These are phyloP conservation scores for Hemileccinum impolitum DNA, from an alignment of 768 basidiomycete genomes.

Conservation along the genomic window DNA sequence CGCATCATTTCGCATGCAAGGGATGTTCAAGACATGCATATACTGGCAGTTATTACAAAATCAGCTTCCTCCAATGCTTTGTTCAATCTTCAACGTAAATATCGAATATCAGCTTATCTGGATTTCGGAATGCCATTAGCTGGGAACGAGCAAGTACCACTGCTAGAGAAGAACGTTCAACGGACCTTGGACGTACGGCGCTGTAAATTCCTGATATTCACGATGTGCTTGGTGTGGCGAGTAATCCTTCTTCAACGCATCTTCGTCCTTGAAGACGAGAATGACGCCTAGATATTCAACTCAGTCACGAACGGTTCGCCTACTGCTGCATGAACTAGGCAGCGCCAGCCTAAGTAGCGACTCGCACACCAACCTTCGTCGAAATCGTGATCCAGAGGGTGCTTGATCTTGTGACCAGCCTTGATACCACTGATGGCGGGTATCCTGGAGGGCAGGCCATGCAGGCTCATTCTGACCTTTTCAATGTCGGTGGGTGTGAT, in stretches of 20 bases:
- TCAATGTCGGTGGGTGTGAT: constrained; percentile 2
- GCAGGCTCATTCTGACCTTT: constrained; percentile 2
- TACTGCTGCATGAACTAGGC: no score
- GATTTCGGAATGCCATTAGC: background rate
- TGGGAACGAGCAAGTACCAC: background rate
- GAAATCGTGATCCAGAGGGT: constrained; percentile 20
- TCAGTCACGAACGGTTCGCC: no score
- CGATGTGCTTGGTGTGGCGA: constrained; percentile 13
- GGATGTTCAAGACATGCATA: constrained; percentile 3
- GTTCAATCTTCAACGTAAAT: constrained; percentile 14
- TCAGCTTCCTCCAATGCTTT: background rate
- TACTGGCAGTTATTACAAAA: no score
- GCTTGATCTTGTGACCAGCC: constrained; percentile 13
- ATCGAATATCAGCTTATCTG: constrained; percentile 24
- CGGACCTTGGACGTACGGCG: constrained; percentile 20
- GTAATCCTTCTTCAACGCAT: constrained; percentile 11
- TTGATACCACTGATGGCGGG: constrained; percentile 15
- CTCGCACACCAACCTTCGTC: constrained; percentile 17
- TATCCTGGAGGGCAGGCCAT: constrained; percentile 13
- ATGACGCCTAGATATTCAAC: constrained; percentile 14
- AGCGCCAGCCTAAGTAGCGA: no score
- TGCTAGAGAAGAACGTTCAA: background rate
- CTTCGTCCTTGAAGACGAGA: constrained; percentile 20
- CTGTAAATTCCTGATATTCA: constrained; percentile 2
- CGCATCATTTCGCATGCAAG: background rate